Evolutionary conservation across 176 grass and related monocot genomes (phyloP).

Genomic region (Lolium rigidum): DNA sequence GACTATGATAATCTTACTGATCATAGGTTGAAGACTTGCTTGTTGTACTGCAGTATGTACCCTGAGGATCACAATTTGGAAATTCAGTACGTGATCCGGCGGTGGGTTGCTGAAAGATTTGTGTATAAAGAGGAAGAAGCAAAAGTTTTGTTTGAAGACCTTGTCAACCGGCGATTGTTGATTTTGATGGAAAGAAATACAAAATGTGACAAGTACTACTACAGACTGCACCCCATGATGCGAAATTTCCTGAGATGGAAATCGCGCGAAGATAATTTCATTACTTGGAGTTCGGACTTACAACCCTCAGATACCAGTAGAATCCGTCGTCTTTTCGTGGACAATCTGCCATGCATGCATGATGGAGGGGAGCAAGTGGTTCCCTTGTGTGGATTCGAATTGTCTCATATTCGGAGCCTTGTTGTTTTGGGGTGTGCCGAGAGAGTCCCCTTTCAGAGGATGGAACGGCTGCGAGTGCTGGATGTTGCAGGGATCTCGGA

Average conservation of each 20-base stretch:
- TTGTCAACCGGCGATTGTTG: neutral
- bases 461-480: neutral
- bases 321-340: neutral
- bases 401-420: neutral
- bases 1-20: neutral
- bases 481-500: neutral
- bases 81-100: neutral
- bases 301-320: no score
- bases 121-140: neutral
- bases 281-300: no score
- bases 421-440: neutral
- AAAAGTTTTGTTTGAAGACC: neutral
- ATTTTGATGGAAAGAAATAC: no score
- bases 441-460: neutral
- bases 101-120: conserved; percentile 12
- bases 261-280: neutral
- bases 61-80: neutral
- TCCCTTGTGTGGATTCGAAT: neutral
- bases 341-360: neutral
- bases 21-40: no score
- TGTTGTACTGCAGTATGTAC: no score
- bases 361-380: neutral
- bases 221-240: neutral
- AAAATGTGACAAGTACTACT: no score
- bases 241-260: neutral